Evolutionary conservation across 805 yeast genomes (phyloP), one percentile per base, ranked within the genome.

Genomic region (Zygotorulaspora sp.): DNA sequence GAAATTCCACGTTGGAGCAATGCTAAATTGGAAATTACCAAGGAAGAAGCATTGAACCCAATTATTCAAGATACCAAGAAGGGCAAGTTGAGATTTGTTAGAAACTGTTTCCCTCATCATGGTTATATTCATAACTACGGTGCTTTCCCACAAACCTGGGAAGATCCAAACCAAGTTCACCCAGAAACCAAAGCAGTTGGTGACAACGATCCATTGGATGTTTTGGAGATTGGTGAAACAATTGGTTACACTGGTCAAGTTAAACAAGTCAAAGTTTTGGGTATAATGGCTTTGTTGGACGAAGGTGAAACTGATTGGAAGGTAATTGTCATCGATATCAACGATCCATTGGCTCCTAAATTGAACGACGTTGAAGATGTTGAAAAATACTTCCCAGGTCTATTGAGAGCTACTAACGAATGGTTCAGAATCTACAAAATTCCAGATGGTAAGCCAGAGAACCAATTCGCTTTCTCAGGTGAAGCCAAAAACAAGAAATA

Each of bases 1-100:
- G 98, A 92, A 70, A 88, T 92, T 51, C 98, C 98, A 62, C 83
- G 97, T 68, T 90, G 97, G 97, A 77, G 95, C 60, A 92, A 92
- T 64, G 97, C 97, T 50, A 92, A 92, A 74, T 74, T 89, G 65
- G 98, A 92, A 68, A 88, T 89, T 67, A 77, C 83, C 65, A 89
- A 88, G 71, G 95, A 84, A 56, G 70, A 70, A 53, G 67, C 76
- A 31, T 74, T 88, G 62, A 92, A 92, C 74, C 98, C 98, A 57
- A 92, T 92, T 55, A 72, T 85, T 46, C 98, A 92, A 73, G 98
- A 92, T 69, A 85, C 94, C 61, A 92, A 92, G 75, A 90, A 92
- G 75, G 97, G 97, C 52, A 83, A 87, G 67, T 78, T 88, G 59
- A 80, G 97, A 71, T 92, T 82, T 55, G 97, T 92, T 44, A 82